Evolutionary conservation across 306 rosid genomes (phyloP).

Genomic region (Dryas alaskensis): DNA sequence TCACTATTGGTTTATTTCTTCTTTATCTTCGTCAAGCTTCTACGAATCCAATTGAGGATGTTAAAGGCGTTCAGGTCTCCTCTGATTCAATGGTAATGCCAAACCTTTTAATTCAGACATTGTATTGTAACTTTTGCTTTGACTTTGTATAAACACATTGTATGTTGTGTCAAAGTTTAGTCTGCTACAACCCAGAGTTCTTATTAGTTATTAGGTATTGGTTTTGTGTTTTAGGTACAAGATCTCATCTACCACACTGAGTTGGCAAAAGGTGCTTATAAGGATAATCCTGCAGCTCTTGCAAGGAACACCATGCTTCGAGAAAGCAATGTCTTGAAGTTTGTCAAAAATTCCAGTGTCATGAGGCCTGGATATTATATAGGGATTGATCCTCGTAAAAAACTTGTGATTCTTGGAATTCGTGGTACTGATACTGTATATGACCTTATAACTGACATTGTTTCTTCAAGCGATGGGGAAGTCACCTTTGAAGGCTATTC

Average conservation of each 20-base stretch:
- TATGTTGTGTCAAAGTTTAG: background rate
- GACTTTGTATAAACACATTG: background rate
- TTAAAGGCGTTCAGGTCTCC: conserved; percentile 63
- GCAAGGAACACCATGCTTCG: conserved; percentile 86
- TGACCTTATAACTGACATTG: conserved; percentile 88
- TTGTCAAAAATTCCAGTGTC: conserved; percentile 66
- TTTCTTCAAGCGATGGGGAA: conserved; percentile 66
- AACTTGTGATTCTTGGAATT: conserved; percentile 78
- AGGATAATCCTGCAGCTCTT: conserved; percentile 52
- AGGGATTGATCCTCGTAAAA: conserved; percentile 71
- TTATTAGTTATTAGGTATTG: conserved; percentile 33
- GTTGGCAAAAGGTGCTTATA: conserved; percentile 80
- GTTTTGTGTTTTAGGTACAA: conserved; percentile 62
- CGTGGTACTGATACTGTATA: conserved; percentile 90
- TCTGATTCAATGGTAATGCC: conserved; percentile 66
- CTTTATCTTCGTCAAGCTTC: conserved; percentile 92
- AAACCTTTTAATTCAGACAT: conserved; percentile 13
- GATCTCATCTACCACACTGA: conserved; percentile 84
- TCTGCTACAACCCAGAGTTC: conserved; percentile 10
- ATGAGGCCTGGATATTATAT: conserved; percentile 95
- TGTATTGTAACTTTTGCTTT: background rate
- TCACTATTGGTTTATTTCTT: conserved; percentile 81
- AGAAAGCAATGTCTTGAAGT: conserved; percentile 80
- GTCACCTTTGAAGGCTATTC: conserved; percentile 85
- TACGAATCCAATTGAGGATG: conserved; percentile 53